A percentile compares a stretch with the other conserved stretches of the same genome.
phyloP scores from a whole-genome alignment of 2,329 filamentous ascomycete genomes.

The Paracoccidioides brasiliensis region DNA sequence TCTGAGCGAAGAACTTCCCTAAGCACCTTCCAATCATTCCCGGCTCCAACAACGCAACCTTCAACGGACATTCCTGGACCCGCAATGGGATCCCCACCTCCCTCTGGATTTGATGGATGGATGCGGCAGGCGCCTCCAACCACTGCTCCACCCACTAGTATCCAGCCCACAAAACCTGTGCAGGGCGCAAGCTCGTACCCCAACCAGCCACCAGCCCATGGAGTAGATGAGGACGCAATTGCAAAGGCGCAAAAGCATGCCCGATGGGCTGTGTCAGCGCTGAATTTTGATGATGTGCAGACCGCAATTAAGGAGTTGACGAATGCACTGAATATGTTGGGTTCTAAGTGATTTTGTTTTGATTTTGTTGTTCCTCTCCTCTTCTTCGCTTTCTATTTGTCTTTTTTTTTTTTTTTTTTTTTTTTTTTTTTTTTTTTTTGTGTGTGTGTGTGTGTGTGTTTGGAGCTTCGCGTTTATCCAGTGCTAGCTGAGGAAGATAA shows the following conservation, averaged over 20 bases:
- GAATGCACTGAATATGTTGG: conserved; percentile 58
- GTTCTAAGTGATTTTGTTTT: conserved; percentile 38
- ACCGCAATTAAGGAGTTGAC: conserved; percentile 79
- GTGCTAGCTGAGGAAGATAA: no score
- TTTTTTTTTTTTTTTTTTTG: no score
- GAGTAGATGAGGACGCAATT: conserved; percentile 57
- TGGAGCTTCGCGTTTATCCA: no score
- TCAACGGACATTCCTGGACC: conserved; percentile 12
- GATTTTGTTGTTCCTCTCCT: background rate
- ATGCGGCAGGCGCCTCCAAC: conserved; percentile 4
- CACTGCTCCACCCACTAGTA: conserved; percentile 8
- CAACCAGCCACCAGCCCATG: conserved; percentile 16
- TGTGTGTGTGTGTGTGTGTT: no score
- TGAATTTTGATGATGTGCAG: conserved; percentile 90
- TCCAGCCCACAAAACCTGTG: conserved; percentile 20
- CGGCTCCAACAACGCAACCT: conserved; percentile 25
- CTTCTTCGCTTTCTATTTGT: background rate
- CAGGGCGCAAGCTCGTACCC: conserved; percentile 16
- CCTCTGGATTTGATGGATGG: conserved; percentile 4
- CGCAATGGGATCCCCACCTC: conserved; percentile 7
- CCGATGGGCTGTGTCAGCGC: conserved; percentile 87
- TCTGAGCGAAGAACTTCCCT: conserved; percentile 7
- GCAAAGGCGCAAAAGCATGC: conserved; percentile 84
- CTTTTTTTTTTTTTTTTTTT: background rate
- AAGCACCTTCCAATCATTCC: conserved; percentile 29